A percentile compares a stretch with the other conserved stretches of the same genome.
These are phyloP conservation scores for Massarina eburnea DNA, from an alignment of 2,329 filamentous ascomycete species.

Conservation along the genomic window DNA sequence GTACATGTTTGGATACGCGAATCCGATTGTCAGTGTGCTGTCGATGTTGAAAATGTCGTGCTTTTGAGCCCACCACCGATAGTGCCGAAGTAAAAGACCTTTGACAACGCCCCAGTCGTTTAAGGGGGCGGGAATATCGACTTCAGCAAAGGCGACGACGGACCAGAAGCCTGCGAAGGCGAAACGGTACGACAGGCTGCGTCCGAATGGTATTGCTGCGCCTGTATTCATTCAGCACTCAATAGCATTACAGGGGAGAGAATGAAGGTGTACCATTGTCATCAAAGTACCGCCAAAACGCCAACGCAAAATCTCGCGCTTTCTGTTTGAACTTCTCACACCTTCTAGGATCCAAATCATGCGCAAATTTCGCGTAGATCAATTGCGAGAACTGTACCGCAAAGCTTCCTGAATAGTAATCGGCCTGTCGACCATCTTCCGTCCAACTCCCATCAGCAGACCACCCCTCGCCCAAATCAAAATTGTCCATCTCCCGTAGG, in stretches of 20 bases:
- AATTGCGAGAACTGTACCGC: slow-evolving; percentile 57
- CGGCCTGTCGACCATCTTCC: slow-evolving; percentile 45
- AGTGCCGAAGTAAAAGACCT: slow-evolving; percentile 53
- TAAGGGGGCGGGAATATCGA: slow-evolving; percentile 45
- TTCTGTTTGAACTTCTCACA: slow-evolving; percentile 41
- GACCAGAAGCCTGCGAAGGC: slow-evolving; percentile 55
- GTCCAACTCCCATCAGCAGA: slow-evolving; percentile 52
- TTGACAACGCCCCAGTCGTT: slow-evolving; percentile 47
- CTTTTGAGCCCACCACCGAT: slow-evolving; percentile 52
- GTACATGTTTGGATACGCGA: slow-evolving; percentile 54
- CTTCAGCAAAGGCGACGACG: slow-evolving; percentile 47
- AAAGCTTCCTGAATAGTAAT: slow-evolving; percentile 59
- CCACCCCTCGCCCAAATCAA: slow-evolving; percentile 52
- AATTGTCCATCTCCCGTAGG: slow-evolving; percentile 48
- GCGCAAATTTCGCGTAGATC: slow-evolving; percentile 49
- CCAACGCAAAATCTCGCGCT: slow-evolving; percentile 46
- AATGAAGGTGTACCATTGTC: slow-evolving; percentile 37
- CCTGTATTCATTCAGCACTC: slow-evolving; percentile 35
- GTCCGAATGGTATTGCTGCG: slow-evolving; percentile 55
- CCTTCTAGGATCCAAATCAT: slow-evolving; percentile 45
- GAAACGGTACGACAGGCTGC: slow-evolving; percentile 56
- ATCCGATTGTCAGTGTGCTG: slow-evolving; percentile 54
- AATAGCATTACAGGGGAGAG: not conserved
- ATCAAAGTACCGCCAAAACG: slow-evolving; percentile 55
- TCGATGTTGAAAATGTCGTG: slow-evolving; percentile 52